These are phyloP conservation scores for Sordariomycetes sp. DNA, from an alignment of 2,329 filamentous ascomycete genomes.

Conservation along the genomic window DNA sequence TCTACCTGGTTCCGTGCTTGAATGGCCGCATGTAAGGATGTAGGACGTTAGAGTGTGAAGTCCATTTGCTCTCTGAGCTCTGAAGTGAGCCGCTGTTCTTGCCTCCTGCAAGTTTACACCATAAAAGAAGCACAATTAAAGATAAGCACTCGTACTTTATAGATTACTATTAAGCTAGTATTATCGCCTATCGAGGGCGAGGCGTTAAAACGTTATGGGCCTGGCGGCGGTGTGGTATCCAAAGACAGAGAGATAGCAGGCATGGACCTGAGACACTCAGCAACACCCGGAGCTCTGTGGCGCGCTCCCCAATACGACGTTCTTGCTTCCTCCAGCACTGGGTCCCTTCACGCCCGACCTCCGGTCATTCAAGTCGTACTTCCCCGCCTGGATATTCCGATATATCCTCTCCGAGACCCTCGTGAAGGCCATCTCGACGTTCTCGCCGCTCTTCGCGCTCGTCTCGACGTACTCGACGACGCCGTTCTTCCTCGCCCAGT, in stretches of 20 bases:
- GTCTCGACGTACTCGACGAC: slow-evolving; percentile 94
- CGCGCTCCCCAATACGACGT: slow-evolving; percentile 15
- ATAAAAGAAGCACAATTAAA: background rate
- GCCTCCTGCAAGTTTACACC: background rate
- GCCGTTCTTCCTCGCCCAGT: slow-evolving; percentile 78
- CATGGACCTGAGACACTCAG: slow-evolving; percentile 15
- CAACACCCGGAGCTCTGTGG: slow-evolving; percentile 35
- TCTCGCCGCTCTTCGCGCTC: slow-evolving; percentile 87
- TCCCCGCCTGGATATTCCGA: slow-evolving; percentile 89
- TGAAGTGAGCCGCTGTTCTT: background rate
- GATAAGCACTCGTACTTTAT: background rate
- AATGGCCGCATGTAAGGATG: background rate
- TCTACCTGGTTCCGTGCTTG: background rate
- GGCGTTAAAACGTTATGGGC: background rate
- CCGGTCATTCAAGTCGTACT: slow-evolving; percentile 88
- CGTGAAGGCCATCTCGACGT: slow-evolving; percentile 86
- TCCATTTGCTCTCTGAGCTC: background rate
- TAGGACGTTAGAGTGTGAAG: background rate
- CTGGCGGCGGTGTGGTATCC: background rate
- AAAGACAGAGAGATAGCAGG: background rate
- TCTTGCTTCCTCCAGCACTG: slow-evolving; percentile 15
- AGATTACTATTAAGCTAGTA: background rate
- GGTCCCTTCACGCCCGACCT: slow-evolving; percentile 81
- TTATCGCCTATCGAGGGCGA: background rate
- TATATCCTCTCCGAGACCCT: slow-evolving; percentile 93